Percentiles rank a stretch among this genome's conserved stretches.
phyloP scores from a whole-genome alignment of 306 rosid genomes.

The barrel medic (Medicago truncatula) region MtrunA17r5.0-ANR NC_053046.1:33038001-33038500 shows the following conservation, averaged over 20 bases:
- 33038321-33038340: slow-evolving; percentile 73
- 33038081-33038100: slow-evolving; percentile 14
- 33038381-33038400: slow-evolving; percentile 74
- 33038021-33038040: slow-evolving; percentile 96
- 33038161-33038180: slow-evolving; percentile 80
- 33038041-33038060: slow-evolving; percentile 50
- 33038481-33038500: slow-evolving; percentile 88
- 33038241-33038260: slow-evolving; percentile 88
- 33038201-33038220: slow-evolving; percentile 93
- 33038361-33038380: slow-evolving; percentile 71
- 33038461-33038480: slow-evolving; percentile 85
- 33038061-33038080: slow-evolving; percentile 12
- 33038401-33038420: slow-evolving; percentile 93
- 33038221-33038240: slow-evolving; percentile 89
- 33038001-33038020: slow-evolving; percentile 88
- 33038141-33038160: slow-evolving; percentile 81
- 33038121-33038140: slow-evolving; percentile 71
- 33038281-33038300: slow-evolving; percentile 68
- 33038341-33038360: slow-evolving; percentile 74
- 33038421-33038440: slow-evolving; percentile 88
- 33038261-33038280: slow-evolving; percentile 74
- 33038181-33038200: slow-evolving; percentile 84
- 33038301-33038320: slow-evolving; percentile 43
- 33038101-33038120: slow-evolving; percentile 37
- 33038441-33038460: slow-evolving; percentile 88